These are phyloP conservation scores for Euptelea pleiosperma DNA, from an alignment of 164 flowering plant species.

Conservation along the genomic window DNA sequence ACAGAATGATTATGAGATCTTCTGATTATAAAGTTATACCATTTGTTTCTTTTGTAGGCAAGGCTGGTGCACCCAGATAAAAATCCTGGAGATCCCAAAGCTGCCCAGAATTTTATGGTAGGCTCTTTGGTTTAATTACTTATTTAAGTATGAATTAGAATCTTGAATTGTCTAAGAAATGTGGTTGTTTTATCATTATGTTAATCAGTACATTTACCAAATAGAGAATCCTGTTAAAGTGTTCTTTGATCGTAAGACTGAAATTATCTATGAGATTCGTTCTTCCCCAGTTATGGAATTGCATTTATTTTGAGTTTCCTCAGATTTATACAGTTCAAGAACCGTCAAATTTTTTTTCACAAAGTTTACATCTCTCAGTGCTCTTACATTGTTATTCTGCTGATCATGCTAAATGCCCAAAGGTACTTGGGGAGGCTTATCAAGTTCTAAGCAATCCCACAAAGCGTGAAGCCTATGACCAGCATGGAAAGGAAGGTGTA, in stretches of 20 bases:
- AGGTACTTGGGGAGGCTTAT: slow-evolving; percentile 96
- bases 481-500: slow-evolving; percentile 70
- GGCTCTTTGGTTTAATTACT: slow-evolving; percentile 7
- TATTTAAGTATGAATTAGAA: too few relatives aligned
- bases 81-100: slow-evolving; percentile 82
- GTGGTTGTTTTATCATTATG: background rate
- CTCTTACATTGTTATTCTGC: slow-evolving; percentile 1
- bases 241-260: background rate
- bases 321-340: background rate
- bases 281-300: background rate
- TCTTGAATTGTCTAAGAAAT: too few relatives aligned
- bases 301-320: background rate
- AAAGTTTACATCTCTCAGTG: background rate
- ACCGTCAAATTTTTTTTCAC: background rate
- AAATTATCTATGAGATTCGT: background rate
- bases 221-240: background rate
- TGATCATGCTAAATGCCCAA: slow-evolving; percentile 12
- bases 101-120: slow-evolving; percentile 87
- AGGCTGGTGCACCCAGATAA: slow-evolving; percentile 91
- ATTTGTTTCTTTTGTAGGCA: slow-evolving; percentile 49
- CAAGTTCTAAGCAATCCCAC: slow-evolving; percentile 86
- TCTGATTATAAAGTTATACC: background rate
- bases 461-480: slow-evolving; percentile 87
- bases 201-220: background rate
- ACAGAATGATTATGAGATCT: background rate